phyloP scores from a whole-genome alignment of 805 yeast genomes.

The Spathaspora arborariae region DNA sequence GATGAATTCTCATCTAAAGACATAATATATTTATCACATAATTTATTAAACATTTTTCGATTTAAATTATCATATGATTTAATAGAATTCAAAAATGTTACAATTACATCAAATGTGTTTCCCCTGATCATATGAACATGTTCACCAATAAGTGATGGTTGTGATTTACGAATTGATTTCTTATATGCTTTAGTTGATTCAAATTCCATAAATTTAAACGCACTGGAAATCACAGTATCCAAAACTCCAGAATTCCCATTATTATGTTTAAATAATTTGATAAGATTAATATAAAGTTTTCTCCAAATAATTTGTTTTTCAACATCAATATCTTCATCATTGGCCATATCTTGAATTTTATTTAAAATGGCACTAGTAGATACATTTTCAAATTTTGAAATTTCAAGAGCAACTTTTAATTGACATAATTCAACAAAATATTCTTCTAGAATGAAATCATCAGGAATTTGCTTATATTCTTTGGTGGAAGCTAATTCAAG shows the following conservation, averaged over 20 bases:
- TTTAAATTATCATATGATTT: background rate
- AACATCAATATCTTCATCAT: conserved; percentile 10
- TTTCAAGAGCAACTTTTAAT: conserved; percentile 16
- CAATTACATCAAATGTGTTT: conserved; percentile 6
- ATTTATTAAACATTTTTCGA: conserved; percentile 5
- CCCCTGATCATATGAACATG: conserved; percentile 11
- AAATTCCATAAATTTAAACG: conserved; percentile 22
- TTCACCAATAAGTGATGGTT: conserved; percentile 12
- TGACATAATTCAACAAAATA: conserved; percentile 25
- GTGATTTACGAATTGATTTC: conserved; percentile 9
- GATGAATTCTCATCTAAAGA: conserved; percentile 6
- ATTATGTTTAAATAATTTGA: conserved; percentile 30
- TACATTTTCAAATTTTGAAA: conserved; percentile 14
- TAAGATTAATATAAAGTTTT: conserved; percentile 29
- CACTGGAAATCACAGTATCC: conserved; percentile 30
- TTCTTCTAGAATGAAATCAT: conserved; percentile 30
- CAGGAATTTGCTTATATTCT: conserved; percentile 29
- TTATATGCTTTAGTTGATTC: conserved; percentile 13
- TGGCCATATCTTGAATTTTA: conserved; percentile 13
- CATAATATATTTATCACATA: conserved; percentile 8
- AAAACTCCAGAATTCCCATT: conserved; percentile 28
- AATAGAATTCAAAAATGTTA: conserved; percentile 4
- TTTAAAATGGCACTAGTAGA: conserved; percentile 12
- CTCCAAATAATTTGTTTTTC: conserved; percentile 18
- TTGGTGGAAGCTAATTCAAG: conserved; percentile 2